Evolutionary conservation across 177 flowering plant species (phyloP).

Genomic region (Vitis hybrid): DNA sequence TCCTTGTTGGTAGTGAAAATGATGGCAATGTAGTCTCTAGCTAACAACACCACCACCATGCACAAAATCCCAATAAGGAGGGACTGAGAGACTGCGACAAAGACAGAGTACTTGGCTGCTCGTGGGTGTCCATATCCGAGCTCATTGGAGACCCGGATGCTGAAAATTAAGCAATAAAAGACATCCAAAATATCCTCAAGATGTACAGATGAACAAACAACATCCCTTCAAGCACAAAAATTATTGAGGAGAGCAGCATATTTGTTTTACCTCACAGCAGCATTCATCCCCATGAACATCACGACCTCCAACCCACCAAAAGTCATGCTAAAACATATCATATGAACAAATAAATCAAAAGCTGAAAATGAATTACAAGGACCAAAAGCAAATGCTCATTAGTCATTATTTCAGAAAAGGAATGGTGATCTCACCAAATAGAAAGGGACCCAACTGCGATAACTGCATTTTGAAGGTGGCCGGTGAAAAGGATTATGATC

Average conservation of each 20-base stretch:
- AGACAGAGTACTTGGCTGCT: conserved; percentile 55
- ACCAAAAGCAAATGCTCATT: too few species aligned
- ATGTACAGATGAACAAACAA: too few species aligned
- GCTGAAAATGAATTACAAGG: too few species aligned
- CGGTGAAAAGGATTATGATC: conserved; percentile 13
- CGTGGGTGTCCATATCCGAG: conserved; percentile 52
- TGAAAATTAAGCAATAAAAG: conserved; percentile 8
- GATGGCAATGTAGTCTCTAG: conserved; percentile 37
- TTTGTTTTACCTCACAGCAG: conserved; percentile 52
- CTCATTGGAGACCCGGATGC: conserved; percentile 67
- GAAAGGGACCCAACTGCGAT: conserved; percentile 27
- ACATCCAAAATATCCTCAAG: neutral
- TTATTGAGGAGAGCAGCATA: neutral
- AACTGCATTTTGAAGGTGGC: conserved; percentile 17
- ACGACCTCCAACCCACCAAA: conserved; percentile 49
- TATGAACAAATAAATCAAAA: neutral
- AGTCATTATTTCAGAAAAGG: too few species aligned
- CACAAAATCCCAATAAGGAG: conserved; percentile 46
- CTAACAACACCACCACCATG: conserved; percentile 38
- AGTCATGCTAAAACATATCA: conserved; percentile 43
- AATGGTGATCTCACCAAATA: conserved; percentile 28
- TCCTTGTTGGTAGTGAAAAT: conserved; percentile 44
- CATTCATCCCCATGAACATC: conserved; percentile 64
- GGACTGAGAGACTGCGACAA: conserved; percentile 42
- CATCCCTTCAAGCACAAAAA: neutral